Evolutionary conservation across 495 filamentous ascomycete genomes (phyloP), one percentile per base, ranked within the genome.

Genomic region (Neurospora sp.): DNA sequence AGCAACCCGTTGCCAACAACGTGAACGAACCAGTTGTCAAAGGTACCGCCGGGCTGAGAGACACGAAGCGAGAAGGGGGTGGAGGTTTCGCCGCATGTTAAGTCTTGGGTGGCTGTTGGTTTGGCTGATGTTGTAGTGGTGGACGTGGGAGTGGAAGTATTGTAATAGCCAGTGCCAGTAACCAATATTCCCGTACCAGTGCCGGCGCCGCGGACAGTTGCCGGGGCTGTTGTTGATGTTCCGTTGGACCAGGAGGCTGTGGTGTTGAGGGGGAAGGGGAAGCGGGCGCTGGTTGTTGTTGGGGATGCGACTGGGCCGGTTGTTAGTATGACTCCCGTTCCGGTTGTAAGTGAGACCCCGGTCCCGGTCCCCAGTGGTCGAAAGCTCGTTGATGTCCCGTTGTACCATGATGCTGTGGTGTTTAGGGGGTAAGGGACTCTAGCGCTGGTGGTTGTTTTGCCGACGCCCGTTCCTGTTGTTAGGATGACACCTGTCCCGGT

Each of bases 1-100:
- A 81, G 75, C 7, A 77, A 22, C 2, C 68, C 73, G 44, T 76
- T 71, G 0, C 77, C 78, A 68, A 76, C 73, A 46, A 81, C 69
- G 35, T 68, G 73, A 1, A 80, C 70, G 40, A 72, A 81, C 79
- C 79, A 80, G 0, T 70, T 69, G 69, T 81, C 72, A 70, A 79
- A 80, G n/a, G 74, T 40, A 9, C 79, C 73, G 59, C 72, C 76
- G 3, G 78, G 77, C 40, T 79, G 78, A 0, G 74, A 41, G 27
- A 79, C 71, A 16, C 75, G 77, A 6, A 81, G 68, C 3, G 75
- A 74, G 72, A 82, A 80, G 4, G 80, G 73, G 11, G 70, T 59
- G 39, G 73, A 44, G 46, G 74, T 75, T 70, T 77, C 72, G 38
- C 73, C 72, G 74, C 80, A 80, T 40, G 77, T 79, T 35, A 76